Conservation (phyloP, 1,139 yeast genomes). For the Candida glucosophila region DNA sequence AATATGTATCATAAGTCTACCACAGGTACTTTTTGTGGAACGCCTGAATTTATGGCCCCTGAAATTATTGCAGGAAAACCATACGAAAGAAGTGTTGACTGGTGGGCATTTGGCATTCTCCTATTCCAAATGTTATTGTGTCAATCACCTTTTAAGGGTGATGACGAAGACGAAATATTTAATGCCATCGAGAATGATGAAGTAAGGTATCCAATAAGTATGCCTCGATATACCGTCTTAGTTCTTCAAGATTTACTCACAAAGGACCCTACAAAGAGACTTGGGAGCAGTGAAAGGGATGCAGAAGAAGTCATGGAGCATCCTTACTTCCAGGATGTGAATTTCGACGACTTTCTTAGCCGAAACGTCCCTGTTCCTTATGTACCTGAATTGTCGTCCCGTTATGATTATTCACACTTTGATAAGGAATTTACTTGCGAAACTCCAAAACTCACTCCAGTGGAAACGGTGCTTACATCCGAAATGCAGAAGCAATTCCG, state of each 20-base stretch:
- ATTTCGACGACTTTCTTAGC: constrained; percentile 77
- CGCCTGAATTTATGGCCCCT: constrained; percentile 99
- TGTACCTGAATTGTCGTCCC: constrained; percentile 70
- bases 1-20: constrained; percentile 89
- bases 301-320: constrained; percentile 94
- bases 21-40: constrained; percentile 96
- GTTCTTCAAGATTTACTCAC: constrained; percentile 84
- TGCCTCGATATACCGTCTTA: constrained; percentile 96
- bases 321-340: constrained; percentile 82
- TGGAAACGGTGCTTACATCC: constrained; percentile 77
- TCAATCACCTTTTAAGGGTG: constrained; percentile 96
- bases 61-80: constrained; percentile 89
- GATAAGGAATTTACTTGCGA: constrained; percentile 94
- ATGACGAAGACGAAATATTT: constrained; percentile 96
- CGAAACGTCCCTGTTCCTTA: constrained; percentile 79
- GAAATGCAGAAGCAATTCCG: constrained; percentile 94
- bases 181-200: constrained; percentile 97
- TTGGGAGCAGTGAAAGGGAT: constrained; percentile 82
- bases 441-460: constrained; percentile 92
- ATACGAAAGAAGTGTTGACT: constrained; percentile 90
- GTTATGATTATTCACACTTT: constrained; percentile 87
- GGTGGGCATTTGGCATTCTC: constrained; percentile 99
- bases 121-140: constrained; percentile 93
- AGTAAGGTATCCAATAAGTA: constrained; percentile 94
- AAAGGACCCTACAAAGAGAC: constrained; percentile 74